Conservation (phyloP, 352 stramenopile genomes). For the Globisporangium recalcitrans region DNA sequence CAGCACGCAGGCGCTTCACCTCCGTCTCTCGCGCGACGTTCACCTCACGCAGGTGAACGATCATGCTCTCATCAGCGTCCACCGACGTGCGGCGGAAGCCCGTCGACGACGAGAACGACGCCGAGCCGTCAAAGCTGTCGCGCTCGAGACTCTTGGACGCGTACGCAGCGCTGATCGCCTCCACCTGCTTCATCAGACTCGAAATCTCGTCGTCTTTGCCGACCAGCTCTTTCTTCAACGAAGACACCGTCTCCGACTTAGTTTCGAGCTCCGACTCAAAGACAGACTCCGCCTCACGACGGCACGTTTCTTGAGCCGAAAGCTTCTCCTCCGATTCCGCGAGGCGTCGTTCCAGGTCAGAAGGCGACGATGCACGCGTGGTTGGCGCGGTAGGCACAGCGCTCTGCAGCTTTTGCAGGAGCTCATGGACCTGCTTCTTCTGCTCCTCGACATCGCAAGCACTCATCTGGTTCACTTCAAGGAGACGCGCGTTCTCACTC, state of each 20-base stretch:
- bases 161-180: constrained; percentile 23
- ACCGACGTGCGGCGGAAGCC: constrained; percentile 3
- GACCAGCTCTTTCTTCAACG: constrained; percentile 32
- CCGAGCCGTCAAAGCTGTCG: constrained; percentile 4
- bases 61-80: constrained; percentile 15
- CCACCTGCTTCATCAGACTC: constrained; percentile 10
- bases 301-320: constrained; percentile 37
- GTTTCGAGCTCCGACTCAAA: constrained; percentile 41
- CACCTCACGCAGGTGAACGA: constrained; percentile 23
- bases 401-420: constrained; percentile 14
- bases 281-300: constrained; percentile 41
- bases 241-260: constrained; percentile 31
- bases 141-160: constrained; percentile 8
- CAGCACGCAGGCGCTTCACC: constrained; percentile 36
- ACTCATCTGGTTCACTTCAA: constrained; percentile 31
- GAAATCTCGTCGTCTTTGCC: constrained; percentile 12
- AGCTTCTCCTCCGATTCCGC: constrained; percentile 30
- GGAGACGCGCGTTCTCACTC: constrained; percentile 44
- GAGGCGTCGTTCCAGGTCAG: constrained; percentile 34
- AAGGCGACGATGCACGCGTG: constrained; percentile 7
- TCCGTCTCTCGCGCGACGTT: constrained; percentile 36
- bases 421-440: constrained; percentile 19
- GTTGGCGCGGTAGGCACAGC: background rate
- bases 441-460: constrained; percentile 24
- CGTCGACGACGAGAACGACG: constrained; percentile 11